phyloP scores from a whole-genome alignment of 495 filamentous ascomycete species.

The Peziza echinospora region DNA sequence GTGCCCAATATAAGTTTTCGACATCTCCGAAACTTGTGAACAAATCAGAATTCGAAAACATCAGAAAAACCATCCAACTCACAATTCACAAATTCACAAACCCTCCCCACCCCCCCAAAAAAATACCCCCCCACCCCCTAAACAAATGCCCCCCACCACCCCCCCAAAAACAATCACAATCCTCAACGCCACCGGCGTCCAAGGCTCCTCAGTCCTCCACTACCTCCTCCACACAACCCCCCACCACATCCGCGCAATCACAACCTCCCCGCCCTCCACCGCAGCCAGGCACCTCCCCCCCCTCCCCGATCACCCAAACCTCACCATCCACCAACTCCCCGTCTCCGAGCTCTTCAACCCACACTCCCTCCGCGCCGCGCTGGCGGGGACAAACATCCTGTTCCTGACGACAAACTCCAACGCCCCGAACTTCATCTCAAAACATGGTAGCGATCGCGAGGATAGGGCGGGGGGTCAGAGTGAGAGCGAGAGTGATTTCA shows the following conservation, averaged over 20 bases:
- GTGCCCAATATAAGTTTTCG: too few species aligned
- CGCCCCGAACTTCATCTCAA: background rate
- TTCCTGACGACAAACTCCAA: background rate
- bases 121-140: too few species aligned
- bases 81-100: too few species aligned
- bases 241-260: background rate
- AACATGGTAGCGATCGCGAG: background rate
- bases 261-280: slow-evolving; percentile 13
- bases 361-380: background rate
- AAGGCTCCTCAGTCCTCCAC: slow-evolving; percentile 3
- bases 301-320: slow-evolving; percentile 23
- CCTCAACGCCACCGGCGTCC: background rate
- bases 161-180: background rate
- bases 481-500: too few species aligned
- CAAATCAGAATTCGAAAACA: too few species aligned
- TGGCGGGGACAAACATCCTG: background rate
- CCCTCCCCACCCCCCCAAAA: too few species aligned
- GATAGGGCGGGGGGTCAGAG: too few species aligned
- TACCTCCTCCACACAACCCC: slow-evolving; percentile 17
- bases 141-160: background rate
- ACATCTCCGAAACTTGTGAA: too few species aligned
- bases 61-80: too few species aligned
- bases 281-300: slow-evolving; percentile 21
- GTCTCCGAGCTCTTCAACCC: slow-evolving; percentile 1
- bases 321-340: slow-evolving; percentile 22